Evolutionary conservation across 1,139 yeast species (phyloP).

Genomic region (Candida sp.): DNA sequence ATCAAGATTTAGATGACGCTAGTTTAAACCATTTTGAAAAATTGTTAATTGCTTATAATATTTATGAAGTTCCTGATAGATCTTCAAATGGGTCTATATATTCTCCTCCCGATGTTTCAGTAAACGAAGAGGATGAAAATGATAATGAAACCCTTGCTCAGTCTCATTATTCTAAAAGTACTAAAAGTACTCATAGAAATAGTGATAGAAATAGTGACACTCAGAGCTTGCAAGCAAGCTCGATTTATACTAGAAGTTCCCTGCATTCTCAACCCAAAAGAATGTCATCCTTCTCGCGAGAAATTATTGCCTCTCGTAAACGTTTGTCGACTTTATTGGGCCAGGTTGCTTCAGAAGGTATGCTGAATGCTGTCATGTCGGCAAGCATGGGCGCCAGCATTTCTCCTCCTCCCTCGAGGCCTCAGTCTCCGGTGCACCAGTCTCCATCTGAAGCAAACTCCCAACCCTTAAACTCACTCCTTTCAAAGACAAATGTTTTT

Average conservation of each 20-base stretch:
- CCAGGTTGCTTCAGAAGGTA: conserved; percentile 4
- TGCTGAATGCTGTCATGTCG: too few relatives aligned
- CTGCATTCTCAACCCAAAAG: conserved; percentile 7
- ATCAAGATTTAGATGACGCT: conserved; percentile 21
- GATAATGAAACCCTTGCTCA: conserved; percentile 13
- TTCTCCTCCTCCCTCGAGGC: too few relatives aligned
- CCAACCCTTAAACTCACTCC: conserved; percentile 25
- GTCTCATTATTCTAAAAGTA: conserved; percentile 15
- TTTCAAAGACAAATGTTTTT: conserved; percentile 36
- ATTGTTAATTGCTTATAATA: conserved; percentile 32
- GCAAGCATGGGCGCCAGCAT: too few relatives aligned
- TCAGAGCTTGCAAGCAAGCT: conserved; percentile 2
- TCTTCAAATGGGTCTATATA: background rate
- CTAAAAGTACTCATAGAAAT: conserved; percentile 14
- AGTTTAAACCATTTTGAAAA: conserved; percentile 33
- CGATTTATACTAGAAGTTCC: conserved; percentile 4
- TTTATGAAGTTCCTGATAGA: conserved; percentile 17
- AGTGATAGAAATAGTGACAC: conserved; percentile 4
- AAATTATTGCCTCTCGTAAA: conserved; percentile 16
- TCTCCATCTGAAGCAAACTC: conserved; percentile 3
- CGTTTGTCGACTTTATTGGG: conserved; percentile 24
- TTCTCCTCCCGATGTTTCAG: conserved; percentile 6
- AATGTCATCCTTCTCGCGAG: conserved; percentile 9
- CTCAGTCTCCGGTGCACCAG: too few relatives aligned
- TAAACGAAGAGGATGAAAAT: conserved; percentile 28